Evolutionary conservation across 1,139 yeast species (phyloP).

Genomic region (Geotrichum citri-aurantii): DNA sequence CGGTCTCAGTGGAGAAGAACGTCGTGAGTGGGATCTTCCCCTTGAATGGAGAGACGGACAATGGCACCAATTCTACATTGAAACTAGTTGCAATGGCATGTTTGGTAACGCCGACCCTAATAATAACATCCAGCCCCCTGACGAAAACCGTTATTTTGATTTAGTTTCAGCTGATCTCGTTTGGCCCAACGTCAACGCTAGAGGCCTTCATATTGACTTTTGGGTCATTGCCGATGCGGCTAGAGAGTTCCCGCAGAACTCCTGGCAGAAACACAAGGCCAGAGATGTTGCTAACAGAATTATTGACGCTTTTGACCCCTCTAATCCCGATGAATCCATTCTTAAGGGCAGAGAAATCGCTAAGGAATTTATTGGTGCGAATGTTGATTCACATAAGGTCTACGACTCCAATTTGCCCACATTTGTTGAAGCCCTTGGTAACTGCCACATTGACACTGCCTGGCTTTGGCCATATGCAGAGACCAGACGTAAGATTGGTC

Average conservation of each 20-base stretch:
- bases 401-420: constrained; percentile 35
- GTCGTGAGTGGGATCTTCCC: constrained; percentile 73
- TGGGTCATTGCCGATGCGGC: constrained; percentile 90
- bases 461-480: constrained; percentile 99
- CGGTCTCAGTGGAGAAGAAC: constrained; percentile 84
- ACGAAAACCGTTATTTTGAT: constrained; percentile 62
- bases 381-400: constrained; percentile 60
- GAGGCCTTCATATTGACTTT: constrained; percentile 72
- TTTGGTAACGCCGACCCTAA: constrained; percentile 67
- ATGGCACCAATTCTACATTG: constrained; percentile 62
- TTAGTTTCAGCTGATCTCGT: constrained; percentile 70
- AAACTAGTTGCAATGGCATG: constrained; percentile 93
- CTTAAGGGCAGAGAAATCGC: constrained; percentile 64
- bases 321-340: constrained; percentile 44
- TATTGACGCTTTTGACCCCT: constrained; percentile 71
- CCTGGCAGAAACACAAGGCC: constrained; percentile 83
- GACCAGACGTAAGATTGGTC: constrained; percentile 80
- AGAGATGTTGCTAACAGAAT: constrained; percentile 69
- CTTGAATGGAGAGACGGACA: constrained; percentile 43
- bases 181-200: constrained; percentile 73
- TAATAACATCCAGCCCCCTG: constrained; percentile 59
- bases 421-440: constrained; percentile 73
- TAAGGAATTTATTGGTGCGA: constrained; percentile 53
- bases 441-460: constrained; percentile 96
- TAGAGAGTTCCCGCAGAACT: constrained; percentile 66